phyloP scores from a whole-genome alignment of 768 basidiomycete species.

The Termitomyces sp. region DNA sequence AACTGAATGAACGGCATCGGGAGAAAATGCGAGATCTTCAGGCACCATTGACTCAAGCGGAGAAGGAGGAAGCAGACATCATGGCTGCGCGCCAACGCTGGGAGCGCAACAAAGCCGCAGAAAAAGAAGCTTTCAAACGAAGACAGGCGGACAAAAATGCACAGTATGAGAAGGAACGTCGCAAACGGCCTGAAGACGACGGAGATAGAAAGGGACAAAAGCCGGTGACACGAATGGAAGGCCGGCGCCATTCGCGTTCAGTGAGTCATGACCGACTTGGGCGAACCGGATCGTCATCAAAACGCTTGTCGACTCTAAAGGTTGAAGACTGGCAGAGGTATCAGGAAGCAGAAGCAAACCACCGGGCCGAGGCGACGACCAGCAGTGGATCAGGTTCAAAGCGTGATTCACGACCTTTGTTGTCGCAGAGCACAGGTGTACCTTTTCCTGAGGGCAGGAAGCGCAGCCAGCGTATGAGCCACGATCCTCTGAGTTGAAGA shows the following conservation, averaged over 20 bases:
- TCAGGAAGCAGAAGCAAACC: conserved; percentile 40
- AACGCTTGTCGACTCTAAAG: conserved; percentile 68
- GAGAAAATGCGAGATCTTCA: conserved; percentile 82
- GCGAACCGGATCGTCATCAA: conserved; percentile 38
- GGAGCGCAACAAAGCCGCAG: conserved; percentile 71
- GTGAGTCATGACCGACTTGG: conserved; percentile 61
- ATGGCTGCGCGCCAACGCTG: conserved; percentile 75
- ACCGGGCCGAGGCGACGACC: conserved; percentile 2
- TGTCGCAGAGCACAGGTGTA: conserved; percentile 29
- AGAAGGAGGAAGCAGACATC: conserved; percentile 71
- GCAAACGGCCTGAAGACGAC: conserved; percentile 40
- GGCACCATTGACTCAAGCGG: conserved; percentile 75
- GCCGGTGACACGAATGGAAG: conserved; percentile 25
- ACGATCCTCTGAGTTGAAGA: conserved; percentile 25
- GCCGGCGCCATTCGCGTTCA: conserved; percentile 43
- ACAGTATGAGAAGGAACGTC: conserved; percentile 40
- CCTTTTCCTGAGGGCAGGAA: conserved; percentile 51
- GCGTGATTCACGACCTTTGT: conserved; percentile 28
- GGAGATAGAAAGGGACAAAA: conserved; percentile 27
- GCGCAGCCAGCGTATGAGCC: conserved; percentile 25
- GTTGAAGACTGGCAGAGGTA: conserved; percentile 83
- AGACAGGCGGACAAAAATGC: conserved; percentile 69
- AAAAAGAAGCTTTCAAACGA: conserved; percentile 68
- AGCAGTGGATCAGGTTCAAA: conserved; percentile 19
- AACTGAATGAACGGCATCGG: conserved; percentile 79